These are phyloP conservation scores for Botrytis sinoallii DNA, from an alignment of 2,329 filamentous ascomycete genomes.

Conservation along the genomic window DNA sequence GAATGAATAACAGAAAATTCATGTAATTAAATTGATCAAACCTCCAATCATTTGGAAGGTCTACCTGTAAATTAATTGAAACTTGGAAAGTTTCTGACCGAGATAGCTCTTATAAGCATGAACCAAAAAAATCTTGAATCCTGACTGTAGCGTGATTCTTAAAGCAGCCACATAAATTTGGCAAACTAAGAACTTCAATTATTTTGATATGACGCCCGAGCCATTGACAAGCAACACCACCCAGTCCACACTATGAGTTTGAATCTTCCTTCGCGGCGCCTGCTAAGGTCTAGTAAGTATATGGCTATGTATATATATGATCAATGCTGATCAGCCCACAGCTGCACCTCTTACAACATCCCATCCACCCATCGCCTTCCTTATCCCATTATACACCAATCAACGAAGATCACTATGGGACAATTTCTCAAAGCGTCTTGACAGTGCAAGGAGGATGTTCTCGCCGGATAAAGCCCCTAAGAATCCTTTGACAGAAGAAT, in stretches of 20 bases:
- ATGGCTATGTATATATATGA: conserved; percentile 20
- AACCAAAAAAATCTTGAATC: not conserved
- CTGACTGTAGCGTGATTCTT: conserved; percentile 2
- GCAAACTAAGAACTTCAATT: conserved; percentile 20
- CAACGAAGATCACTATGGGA: conserved; percentile 30
- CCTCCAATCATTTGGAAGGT: too few species aligned
- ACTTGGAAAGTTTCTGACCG: not conserved
- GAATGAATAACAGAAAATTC: not conserved
- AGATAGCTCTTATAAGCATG: not conserved
- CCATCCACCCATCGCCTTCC: conserved; percentile 42
- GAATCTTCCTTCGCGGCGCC: conserved; percentile 59
- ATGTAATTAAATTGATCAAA: too few species aligned
- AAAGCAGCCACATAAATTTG: conserved; percentile 18
- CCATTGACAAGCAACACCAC: conserved; percentile 8
- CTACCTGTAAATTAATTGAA: not conserved
- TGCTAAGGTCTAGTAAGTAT: conserved; percentile 56
- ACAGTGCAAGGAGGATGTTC: conserved; percentile 1
- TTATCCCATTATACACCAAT: conserved; percentile 30
- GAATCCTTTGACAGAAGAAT: conserved; percentile 63
- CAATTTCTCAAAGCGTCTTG: conserved; percentile 7
- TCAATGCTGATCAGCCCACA: conserved; percentile 29
- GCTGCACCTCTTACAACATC: conserved; percentile 33
- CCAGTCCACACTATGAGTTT: conserved; percentile 55
- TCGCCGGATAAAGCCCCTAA: conserved; percentile 21
- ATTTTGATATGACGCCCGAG: conserved; percentile 10